A percentile compares a stretch with the other conserved stretches of the same genome.
phyloP scores from a whole-genome alignment of 805 yeast genomes.

The Yamadazyma sp. region DNA sequence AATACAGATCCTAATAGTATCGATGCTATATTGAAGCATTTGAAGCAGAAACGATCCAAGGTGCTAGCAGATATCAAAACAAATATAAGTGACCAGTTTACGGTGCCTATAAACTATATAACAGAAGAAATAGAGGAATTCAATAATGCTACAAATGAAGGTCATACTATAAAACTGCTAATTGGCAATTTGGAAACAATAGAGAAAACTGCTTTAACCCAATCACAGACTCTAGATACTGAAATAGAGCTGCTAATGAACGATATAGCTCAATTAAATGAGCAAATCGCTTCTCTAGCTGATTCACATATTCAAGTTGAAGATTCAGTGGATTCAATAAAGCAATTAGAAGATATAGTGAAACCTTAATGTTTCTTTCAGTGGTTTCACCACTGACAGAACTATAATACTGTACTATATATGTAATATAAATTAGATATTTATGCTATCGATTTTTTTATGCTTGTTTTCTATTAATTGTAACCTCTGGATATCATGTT shows the following conservation, averaged over 20 bases:
- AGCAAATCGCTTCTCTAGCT: slow-evolving; percentile 1
- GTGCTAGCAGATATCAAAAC: slow-evolving; percentile 7
- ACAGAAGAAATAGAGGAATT: slow-evolving; percentile 5
- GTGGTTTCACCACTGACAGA: too few species aligned
- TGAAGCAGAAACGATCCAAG: slow-evolving; percentile 6
- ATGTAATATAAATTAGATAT: background rate
- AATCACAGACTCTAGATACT: slow-evolving; percentile 5
- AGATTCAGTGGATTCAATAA: slow-evolving; percentile 1
- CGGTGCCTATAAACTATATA: slow-evolving; percentile 20
- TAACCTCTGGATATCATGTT: slow-evolving; percentile 6
- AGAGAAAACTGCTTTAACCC: background rate
- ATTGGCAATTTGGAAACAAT: slow-evolving; percentile 5
- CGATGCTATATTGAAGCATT: slow-evolving; percentile 3
- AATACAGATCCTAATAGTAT: slow-evolving; percentile 8
- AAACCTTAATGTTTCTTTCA: background rate
- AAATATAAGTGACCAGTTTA: slow-evolving; percentile 17
- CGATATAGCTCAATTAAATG: slow-evolving; percentile 7
- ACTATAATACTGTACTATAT: too few species aligned
- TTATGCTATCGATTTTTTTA: background rate
- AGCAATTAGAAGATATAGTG: slow-evolving; percentile 3
- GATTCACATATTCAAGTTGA: background rate
- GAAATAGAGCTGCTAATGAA: slow-evolving; percentile 6
- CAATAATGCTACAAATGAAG: slow-evolving; percentile 2
- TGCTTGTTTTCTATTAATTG: too few species aligned
- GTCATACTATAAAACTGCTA: slow-evolving; percentile 5